A percentile compares a stretch with the other conserved stretches of the same genome.
Conservation (phyloP, 2,329 filamentous ascomycete genomes). For the Fusarium guadeloupense region DNA sequence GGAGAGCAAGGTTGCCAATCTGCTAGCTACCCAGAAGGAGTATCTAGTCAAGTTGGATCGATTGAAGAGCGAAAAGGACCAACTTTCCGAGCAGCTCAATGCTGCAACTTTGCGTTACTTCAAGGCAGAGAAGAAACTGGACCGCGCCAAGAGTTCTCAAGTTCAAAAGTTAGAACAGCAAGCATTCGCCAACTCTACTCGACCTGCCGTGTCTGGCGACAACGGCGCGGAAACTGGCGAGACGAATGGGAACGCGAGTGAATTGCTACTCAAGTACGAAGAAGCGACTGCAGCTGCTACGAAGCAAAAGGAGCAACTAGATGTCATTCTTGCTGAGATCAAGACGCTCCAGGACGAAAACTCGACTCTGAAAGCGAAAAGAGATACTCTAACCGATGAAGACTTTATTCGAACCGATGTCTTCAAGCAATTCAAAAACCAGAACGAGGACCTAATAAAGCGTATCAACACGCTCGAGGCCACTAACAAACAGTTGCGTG, state of each 20-base stretch:
- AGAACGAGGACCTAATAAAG: slow-evolving; percentile 92
- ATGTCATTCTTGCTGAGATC: slow-evolving; percentile 80
- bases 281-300: slow-evolving; percentile 79
- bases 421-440: slow-evolving; percentile 89
- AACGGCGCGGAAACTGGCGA: slow-evolving; percentile 64
- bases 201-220: slow-evolving; percentile 50
- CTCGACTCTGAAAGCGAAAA: slow-evolving; percentile 72
- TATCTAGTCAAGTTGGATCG: slow-evolving; percentile 80
- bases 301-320: slow-evolving; percentile 90
- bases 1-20: slow-evolving; percentile 76
- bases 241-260: slow-evolving; percentile 66
- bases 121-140: slow-evolving; percentile 93
- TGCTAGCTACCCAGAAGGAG: slow-evolving; percentile 85
- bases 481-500: slow-evolving; percentile 82
- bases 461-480: slow-evolving; percentile 92
- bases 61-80: slow-evolving; percentile 80
- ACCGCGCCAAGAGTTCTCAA: slow-evolving; percentile 86
- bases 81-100: slow-evolving; percentile 86
- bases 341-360: slow-evolving; percentile 80
- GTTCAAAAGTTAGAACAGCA: slow-evolving; percentile 93
- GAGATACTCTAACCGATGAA: slow-evolving; percentile 83
- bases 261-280: slow-evolving; percentile 78
- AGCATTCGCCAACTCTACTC: slow-evolving; percentile 75
- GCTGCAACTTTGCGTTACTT: slow-evolving; percentile 90
- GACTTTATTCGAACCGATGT: slow-evolving; percentile 93